Conservation (phyloP, 2,329 filamentous ascomycete genomes). For the Purpureocillium takamizusanense region DNA sequence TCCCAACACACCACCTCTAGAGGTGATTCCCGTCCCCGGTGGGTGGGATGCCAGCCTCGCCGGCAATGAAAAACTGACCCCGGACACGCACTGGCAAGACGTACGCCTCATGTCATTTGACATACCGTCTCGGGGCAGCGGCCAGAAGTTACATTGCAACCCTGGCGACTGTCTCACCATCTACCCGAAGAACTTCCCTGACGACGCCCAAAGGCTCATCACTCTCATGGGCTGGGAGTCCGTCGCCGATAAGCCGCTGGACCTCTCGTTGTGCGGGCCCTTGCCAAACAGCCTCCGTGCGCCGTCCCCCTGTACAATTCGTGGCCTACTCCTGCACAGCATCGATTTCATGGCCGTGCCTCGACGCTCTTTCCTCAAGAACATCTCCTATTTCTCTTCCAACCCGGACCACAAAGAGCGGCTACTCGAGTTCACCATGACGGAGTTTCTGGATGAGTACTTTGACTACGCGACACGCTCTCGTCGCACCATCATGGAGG, state of each 20-base stretch:
- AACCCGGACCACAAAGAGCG: constrained; percentile 70
- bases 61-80: constrained; percentile 66
- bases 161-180: constrained; percentile 78
- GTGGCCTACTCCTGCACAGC: constrained; percentile 69
- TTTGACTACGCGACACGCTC: constrained; percentile 94
- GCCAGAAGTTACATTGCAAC: constrained; percentile 26
- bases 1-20: constrained; percentile 16
- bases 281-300: constrained; percentile 26
- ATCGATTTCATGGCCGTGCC: constrained; percentile 88
- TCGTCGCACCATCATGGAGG: constrained; percentile 82
- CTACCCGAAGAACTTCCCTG: constrained; percentile 77
- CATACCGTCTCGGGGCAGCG: constrained; percentile 19
- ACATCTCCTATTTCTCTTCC: constrained; percentile 65
- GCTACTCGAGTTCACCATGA: constrained; percentile 72
- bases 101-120: constrained; percentile 69
- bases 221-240: constrained; percentile 68
- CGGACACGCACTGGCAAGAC: constrained; percentile 80
- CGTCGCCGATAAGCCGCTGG: constrained; percentile 62
- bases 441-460: constrained; percentile 77
- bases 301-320: constrained; percentile 48
- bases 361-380: constrained; percentile 74
- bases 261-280: constrained; percentile 29
- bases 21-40: constrained; percentile 46
- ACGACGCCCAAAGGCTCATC: constrained; percentile 73
- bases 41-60: constrained; percentile 49